These are phyloP conservation scores for Calonectria hawksworthii DNA, from an alignment of 2,329 filamentous ascomycete species.

Conservation along the genomic window DNA sequence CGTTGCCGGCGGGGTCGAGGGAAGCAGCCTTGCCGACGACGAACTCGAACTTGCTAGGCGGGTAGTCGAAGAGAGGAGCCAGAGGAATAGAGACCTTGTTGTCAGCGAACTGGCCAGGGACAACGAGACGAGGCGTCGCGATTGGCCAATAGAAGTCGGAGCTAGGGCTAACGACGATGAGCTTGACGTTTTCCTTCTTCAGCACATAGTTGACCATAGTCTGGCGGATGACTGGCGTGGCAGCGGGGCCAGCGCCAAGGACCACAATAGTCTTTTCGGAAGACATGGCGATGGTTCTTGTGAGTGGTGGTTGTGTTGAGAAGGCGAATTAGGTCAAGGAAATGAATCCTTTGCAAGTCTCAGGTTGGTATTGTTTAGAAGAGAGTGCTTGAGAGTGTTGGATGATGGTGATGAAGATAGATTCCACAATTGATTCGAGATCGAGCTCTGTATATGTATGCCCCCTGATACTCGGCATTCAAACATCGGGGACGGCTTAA, in stretches of 20 bases:
- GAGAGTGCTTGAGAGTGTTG: background rate
- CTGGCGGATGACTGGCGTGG: constrained; percentile 64
- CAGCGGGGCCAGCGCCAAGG: constrained; percentile 63
- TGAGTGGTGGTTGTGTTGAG: background rate
- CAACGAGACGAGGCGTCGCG: constrained; percentile 61
- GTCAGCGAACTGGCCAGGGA: constrained; percentile 62
- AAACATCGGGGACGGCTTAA: background rate
- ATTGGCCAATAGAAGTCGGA: constrained; percentile 65
- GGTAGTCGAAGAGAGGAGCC: constrained; percentile 63
- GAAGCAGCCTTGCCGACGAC: constrained; percentile 62
- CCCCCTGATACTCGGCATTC: background rate
- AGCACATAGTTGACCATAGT: constrained; percentile 60
- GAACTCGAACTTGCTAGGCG: constrained; percentile 64
- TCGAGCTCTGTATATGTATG: constrained; percentile 13
- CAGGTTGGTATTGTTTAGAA: background rate
- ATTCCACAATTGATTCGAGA: background rate
- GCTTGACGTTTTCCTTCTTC: constrained; percentile 56
- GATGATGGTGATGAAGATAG: background rate
- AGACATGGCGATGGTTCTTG: constrained; percentile 33
- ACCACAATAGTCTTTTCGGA: constrained; percentile 60
- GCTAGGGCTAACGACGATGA: constrained; percentile 62
- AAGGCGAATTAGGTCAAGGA: background rate
- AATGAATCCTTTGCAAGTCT: background rate
- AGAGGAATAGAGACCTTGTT: constrained; percentile 52
- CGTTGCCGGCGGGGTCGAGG: constrained; percentile 58